phyloP scores from a whole-genome alignment of 2,329 filamentous ascomycete genomes.

The Scytalidium sp. region DNA sequence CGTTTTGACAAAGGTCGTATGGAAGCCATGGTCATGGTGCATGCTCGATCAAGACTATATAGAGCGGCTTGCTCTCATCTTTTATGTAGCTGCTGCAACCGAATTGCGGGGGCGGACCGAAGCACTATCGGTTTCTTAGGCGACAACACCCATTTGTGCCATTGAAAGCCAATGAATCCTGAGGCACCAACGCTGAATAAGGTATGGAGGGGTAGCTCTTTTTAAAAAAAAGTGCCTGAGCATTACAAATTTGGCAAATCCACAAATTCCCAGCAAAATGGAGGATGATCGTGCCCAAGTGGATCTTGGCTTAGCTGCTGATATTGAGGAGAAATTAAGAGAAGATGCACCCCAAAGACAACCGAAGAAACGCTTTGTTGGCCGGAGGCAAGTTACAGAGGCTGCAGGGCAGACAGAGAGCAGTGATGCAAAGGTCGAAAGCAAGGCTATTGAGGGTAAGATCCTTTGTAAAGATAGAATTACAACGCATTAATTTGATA shows the following conservation, averaged over 20 bases:
- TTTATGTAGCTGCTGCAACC: not conserved
- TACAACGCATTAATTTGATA: not conserved
- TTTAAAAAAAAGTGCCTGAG: not conserved
- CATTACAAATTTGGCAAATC: not conserved
- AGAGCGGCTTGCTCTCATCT: not conserved
- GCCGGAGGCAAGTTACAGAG: conserved; percentile 69
- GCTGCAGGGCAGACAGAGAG: conserved; percentile 37
- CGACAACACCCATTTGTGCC: no score
- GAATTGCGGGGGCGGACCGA: not conserved
- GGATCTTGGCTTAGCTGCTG: conserved; percentile 67
- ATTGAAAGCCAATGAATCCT: not conserved
- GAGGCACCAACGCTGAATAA: not conserved
- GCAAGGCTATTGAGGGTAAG: conserved; percentile 67
- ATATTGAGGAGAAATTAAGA: conserved; percentile 57
- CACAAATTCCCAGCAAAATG: conserved; percentile 44
- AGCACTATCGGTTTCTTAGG: not conserved
- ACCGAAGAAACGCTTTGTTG: conserved; percentile 91
- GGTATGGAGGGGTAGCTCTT: not conserved
- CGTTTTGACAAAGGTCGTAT: not conserved
- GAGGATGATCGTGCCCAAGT: conserved; percentile 71
- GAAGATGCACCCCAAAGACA: conserved; percentile 53
- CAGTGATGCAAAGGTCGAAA: conserved; percentile 46
- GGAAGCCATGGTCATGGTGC: not conserved
- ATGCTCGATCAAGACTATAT: not conserved
- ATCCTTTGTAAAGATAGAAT: conserved; percentile 26